These are phyloP conservation scores for Colletotrichum zoysiae DNA, from an alignment of 2,329 filamentous ascomycete genomes.

Conservation along the genomic window DNA sequence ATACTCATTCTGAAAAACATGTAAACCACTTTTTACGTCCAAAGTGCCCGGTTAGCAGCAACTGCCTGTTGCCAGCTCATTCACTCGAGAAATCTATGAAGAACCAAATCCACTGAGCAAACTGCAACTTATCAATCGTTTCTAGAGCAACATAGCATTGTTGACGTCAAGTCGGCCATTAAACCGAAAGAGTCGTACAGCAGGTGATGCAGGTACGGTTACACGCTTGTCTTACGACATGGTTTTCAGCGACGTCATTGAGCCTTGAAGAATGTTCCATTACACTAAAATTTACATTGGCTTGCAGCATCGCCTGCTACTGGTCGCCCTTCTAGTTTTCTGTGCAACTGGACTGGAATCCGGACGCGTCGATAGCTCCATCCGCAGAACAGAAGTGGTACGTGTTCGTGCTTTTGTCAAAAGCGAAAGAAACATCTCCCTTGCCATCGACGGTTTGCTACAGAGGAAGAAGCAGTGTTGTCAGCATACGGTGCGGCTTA, in stretches of 20 bases:
- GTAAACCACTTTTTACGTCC: too few relatives aligned
- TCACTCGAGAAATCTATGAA: not conserved
- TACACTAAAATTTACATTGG: not conserved
- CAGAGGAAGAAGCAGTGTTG: not conserved
- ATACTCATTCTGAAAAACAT: too few relatives aligned
- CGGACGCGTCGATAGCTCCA: not conserved
- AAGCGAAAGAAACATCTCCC: not conserved
- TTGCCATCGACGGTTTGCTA: not conserved
- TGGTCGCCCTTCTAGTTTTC: not conserved
- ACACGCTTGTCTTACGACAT: not conserved
- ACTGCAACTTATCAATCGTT: not conserved
- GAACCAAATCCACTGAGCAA: not conserved
- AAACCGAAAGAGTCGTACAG: not conserved
- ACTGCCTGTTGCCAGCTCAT: not conserved
- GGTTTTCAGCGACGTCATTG: not conserved
- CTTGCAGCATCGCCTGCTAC: not conserved
- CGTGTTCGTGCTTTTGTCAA: not conserved
- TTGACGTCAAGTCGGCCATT: not conserved
- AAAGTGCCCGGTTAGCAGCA: not conserved
- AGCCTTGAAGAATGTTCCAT: not conserved
- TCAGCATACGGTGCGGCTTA: not conserved
- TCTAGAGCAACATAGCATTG: not conserved
- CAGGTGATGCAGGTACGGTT: not conserved
- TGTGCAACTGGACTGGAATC: not conserved
- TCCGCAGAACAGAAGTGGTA: constrained; percentile 4